phyloP scores from a whole-genome alignment of 257 asterid species.

The Solanum piurae region DNA sequence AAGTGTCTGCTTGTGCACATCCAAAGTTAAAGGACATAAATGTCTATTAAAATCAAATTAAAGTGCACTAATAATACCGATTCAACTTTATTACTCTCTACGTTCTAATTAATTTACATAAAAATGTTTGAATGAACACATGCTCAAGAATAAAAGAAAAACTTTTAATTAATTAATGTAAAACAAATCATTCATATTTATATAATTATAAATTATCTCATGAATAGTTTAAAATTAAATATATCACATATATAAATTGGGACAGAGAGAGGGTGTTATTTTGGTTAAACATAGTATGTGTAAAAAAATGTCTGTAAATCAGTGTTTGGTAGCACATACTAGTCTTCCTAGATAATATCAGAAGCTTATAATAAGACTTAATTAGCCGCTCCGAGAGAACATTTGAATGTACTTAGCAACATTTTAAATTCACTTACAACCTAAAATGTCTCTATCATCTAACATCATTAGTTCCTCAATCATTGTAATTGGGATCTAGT shows the following conservation, averaged over 20 bases:
- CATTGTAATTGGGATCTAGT: not conserved
- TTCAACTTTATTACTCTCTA: too few relatives aligned
- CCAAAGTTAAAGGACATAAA: too few relatives aligned
- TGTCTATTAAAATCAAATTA: too few relatives aligned
- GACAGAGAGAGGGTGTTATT: not conserved
- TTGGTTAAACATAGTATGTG: constrained; percentile 3
- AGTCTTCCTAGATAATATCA: constrained; percentile 33
- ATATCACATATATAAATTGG: not conserved
- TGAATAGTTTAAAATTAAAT: too few relatives aligned
- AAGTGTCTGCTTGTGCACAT: too few relatives aligned
- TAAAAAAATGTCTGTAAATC: constrained; percentile 22
- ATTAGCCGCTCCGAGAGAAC: constrained; percentile 13
- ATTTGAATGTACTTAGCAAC: not conserved
- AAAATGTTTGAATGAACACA: too few relatives aligned
- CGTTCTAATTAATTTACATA: too few relatives aligned
- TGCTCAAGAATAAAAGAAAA: too few relatives aligned
- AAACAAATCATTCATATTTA: too few relatives aligned
- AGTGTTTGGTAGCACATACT: constrained; percentile 22
- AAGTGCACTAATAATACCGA: too few relatives aligned
- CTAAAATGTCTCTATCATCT: not conserved
- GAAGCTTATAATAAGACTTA: constrained; percentile 10
- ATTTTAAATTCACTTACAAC: not conserved
- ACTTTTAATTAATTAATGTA: too few relatives aligned
- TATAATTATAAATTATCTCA: too few relatives aligned
- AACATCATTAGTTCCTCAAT: not conserved